These are phyloP conservation scores for Ganoderma multipileum DNA, from an alignment of 1,284 basidiomycete genomes.

Conservation along the genomic window DNA sequence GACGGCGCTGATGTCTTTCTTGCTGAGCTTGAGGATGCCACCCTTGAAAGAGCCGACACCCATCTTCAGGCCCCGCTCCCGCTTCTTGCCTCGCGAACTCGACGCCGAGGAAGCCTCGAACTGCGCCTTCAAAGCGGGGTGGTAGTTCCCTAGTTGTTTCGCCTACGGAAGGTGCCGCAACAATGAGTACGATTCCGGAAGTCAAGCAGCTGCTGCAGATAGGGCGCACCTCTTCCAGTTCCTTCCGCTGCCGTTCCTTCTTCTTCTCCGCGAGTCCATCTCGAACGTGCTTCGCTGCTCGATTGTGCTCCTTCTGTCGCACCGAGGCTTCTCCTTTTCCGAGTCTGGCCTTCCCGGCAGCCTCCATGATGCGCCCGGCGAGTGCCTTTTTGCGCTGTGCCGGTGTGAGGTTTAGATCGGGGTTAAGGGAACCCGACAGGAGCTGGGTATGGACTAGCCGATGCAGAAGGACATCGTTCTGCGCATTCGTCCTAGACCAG, in stretches of 20 bases:
- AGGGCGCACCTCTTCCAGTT: constrained; percentile 67
- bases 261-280: constrained; percentile 71
- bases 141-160: constrained; percentile 82
- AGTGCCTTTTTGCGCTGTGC: constrained; percentile 75
- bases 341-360: constrained; percentile 67
- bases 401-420: constrained; percentile 64
- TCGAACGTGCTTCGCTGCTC: constrained; percentile 71
- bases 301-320: constrained; percentile 65
- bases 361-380: constrained; percentile 75
- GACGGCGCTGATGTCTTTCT: constrained; percentile 60
- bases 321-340: constrained; percentile 74
- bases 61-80: constrained; percentile 72
- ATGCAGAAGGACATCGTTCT: constrained; percentile 79
- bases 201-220: constrained; percentile 12
- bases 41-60: constrained; percentile 78
- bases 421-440: constrained; percentile 71
- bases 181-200: constrained; percentile 1
- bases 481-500: constrained; percentile 64
- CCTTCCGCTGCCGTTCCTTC: constrained; percentile 55
- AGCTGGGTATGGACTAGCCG: constrained; percentile 79
- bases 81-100: constrained; percentile 46
- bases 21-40: constrained; percentile 69
- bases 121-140: constrained; percentile 73
- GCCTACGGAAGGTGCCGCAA: constrained; percentile 52
- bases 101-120: constrained; percentile 54